A percentile compares a stretch with the other conserved stretches of the same genome.
These are phyloP conservation scores for Strobilomyces echinocephalus DNA, from an alignment of 768 basidiomycete species.

Conservation along the genomic window DNA sequence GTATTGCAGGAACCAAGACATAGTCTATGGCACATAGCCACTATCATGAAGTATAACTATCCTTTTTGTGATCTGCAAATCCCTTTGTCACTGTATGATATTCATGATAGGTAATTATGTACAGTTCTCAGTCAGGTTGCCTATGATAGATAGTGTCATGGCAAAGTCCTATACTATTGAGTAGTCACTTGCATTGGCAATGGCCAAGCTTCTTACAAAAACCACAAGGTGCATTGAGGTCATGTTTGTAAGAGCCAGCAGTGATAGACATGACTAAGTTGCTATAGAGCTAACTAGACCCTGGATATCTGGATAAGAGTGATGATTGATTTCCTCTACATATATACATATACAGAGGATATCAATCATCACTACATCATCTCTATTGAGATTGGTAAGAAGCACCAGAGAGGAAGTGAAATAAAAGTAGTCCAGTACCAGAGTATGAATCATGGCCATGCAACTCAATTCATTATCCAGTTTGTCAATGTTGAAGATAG, in stretches of 20 bases:
- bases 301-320: neutral
- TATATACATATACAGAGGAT: no score
- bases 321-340: neutral
- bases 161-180: no score
- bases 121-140: no score
- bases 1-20: no score
- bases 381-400: slow-evolving; percentile 4
- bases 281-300: neutral
- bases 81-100: no score
- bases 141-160: no score
- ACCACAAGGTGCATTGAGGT: no score
- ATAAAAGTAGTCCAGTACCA: neutral
- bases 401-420: slow-evolving; percentile 4
- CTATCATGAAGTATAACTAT: no score
- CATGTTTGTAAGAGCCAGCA: neutral
- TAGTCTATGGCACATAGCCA: no score
- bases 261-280: neutral
- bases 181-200: neutral
- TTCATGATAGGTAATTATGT: no score
- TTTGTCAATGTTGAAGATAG: neutral
- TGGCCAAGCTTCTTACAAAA: neutral
- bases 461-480: neutral
- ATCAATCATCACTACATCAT: slow-evolving; percentile 1
- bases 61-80: no score
- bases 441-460: neutral